Evolutionary conservation across 2,329 filamentous ascomycete genomes (phyloP).

Genomic region (Parastagonospora nodorum): DNA sequence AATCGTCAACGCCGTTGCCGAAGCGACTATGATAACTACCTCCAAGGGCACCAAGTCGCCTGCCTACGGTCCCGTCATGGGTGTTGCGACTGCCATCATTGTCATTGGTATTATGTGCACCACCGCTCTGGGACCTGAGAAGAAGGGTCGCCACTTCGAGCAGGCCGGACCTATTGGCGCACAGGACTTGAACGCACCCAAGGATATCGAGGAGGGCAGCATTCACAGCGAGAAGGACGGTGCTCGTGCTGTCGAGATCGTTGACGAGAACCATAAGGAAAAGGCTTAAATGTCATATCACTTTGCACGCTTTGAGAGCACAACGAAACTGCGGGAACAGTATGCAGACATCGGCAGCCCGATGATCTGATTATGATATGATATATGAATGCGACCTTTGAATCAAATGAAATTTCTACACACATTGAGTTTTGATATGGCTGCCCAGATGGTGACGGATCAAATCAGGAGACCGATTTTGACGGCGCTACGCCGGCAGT

Average conservation of each 20-base stretch:
- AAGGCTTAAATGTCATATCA: slow-evolving; percentile 1
- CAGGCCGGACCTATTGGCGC: slow-evolving; percentile 59
- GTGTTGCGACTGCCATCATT: slow-evolving; percentile 76
- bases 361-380: neutral
- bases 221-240: slow-evolving; percentile 35
- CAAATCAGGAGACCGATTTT: no score
- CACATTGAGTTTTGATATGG: no score
- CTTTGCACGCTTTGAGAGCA: neutral
- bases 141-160: slow-evolving; percentile 72
- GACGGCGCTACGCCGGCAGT: no score
- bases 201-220: slow-evolving; percentile 41
- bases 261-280: slow-evolving; percentile 11
- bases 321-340: no score
- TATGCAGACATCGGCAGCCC: neutral
- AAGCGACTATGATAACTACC: slow-evolving; percentile 57
- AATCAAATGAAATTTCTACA: no score
- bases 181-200: slow-evolving; percentile 15
- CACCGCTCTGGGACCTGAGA: slow-evolving; percentile 74
- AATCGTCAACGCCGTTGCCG: slow-evolving; percentile 76
- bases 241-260: slow-evolving; percentile 22
- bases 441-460: no score
- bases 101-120: slow-evolving; percentile 71
- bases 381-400: neutral
- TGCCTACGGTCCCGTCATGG: slow-evolving; percentile 78
- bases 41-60: slow-evolving; percentile 63